Percentiles rank a stretch among this genome's conserved stretches.
Evolutionary conservation across 768 basidiomycete species (phyloP).

Genomic region (Suillus ampliporus): DNA sequence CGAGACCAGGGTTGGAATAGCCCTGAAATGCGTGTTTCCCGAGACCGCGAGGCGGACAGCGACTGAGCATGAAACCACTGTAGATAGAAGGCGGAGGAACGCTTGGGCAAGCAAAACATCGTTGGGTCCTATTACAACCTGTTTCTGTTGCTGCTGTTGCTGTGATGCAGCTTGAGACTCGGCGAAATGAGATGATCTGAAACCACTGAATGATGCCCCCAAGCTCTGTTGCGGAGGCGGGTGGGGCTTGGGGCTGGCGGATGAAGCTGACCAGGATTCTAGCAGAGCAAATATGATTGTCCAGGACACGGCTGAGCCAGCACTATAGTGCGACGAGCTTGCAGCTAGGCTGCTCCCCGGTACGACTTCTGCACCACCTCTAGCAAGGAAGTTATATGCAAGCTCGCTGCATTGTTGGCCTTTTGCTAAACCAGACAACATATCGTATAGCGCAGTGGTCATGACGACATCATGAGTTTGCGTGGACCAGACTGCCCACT

Average conservation of each 20-base stretch:
- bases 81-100: slow-evolving; percentile 80
- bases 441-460: slow-evolving; percentile 84
- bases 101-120: slow-evolving; percentile 82
- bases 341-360: slow-evolving; percentile 59
- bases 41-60: slow-evolving; percentile 81
- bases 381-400: slow-evolving; percentile 87
- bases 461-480: slow-evolving; percentile 74
- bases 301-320: slow-evolving; percentile 77
- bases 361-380: slow-evolving; percentile 73
- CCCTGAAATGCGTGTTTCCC: slow-evolving; percentile 78
- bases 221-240: slow-evolving; percentile 50
- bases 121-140: slow-evolving; percentile 59
- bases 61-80: slow-evolving; percentile 75
- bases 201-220: slow-evolving; percentile 34
- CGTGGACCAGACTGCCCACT: slow-evolving; percentile 91
- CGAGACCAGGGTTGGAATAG: slow-evolving; percentile 78
- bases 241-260: slow-evolving; percentile 50
- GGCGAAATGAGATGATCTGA: slow-evolving; percentile 29
- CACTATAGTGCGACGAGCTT: slow-evolving; percentile 49
- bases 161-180: slow-evolving; percentile 40
- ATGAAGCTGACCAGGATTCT: slow-evolving; percentile 73
- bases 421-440: slow-evolving; percentile 83
- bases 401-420: slow-evolving; percentile 87
- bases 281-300: slow-evolving; percentile 72
- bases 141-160: slow-evolving; percentile 48